Percentiles rank a stretch among this genome's conserved stretches.
Conservation (phyloP, 1,284 basidiomycete species). For the Ceratobasidium sp. region DNA sequence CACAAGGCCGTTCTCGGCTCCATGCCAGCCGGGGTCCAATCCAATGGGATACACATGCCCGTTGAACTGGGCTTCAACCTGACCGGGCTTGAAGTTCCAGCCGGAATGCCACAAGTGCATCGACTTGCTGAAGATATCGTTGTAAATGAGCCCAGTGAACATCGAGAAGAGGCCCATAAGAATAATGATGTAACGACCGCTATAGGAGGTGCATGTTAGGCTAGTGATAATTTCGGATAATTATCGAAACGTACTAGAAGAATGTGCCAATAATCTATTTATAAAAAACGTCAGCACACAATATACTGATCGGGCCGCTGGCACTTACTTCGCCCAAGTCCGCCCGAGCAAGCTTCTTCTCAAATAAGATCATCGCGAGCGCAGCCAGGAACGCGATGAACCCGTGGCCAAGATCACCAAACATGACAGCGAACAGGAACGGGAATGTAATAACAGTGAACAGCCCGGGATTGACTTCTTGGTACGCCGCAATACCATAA, state of each 20-base stretch:
- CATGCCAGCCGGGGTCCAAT: slow-evolving; percentile 96
- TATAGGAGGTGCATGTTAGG: slow-evolving; percentile 49
- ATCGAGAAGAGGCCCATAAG: slow-evolving; percentile 96
- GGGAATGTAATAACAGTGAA: slow-evolving; percentile 96
- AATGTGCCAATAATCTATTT: slow-evolving; percentile 83
- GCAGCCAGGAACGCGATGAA: slow-evolving; percentile 82
- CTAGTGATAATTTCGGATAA: slow-evolving; percentile 9
- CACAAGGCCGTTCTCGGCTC: slow-evolving; percentile 88
- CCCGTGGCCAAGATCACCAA: slow-evolving; percentile 98
- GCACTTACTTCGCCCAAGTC: slow-evolving; percentile 77
- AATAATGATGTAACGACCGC: slow-evolving; percentile 97
- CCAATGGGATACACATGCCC: slow-evolving; percentile 89
- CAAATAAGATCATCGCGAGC: slow-evolving; percentile 83
- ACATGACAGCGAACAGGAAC: slow-evolving; percentile 99
- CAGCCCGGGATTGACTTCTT: slow-evolving; percentile 97
- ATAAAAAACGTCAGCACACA: not conserved
- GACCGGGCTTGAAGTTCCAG: slow-evolving; percentile 76
- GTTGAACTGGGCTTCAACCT: slow-evolving; percentile 62
- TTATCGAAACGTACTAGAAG: slow-evolving; percentile 76
- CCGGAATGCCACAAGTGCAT: slow-evolving; percentile 89
- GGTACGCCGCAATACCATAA: slow-evolving; percentile 94
- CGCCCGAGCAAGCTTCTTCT: slow-evolving; percentile 78
- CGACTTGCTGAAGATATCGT: slow-evolving; percentile 97
- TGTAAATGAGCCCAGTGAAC: slow-evolving; percentile 98
- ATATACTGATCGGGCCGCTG: not conserved